Evolutionary conservation across 768 basidiomycete species (phyloP), one percentile per base, ranked within the genome.

Genomic region (Suillus weaverae): DNA sequence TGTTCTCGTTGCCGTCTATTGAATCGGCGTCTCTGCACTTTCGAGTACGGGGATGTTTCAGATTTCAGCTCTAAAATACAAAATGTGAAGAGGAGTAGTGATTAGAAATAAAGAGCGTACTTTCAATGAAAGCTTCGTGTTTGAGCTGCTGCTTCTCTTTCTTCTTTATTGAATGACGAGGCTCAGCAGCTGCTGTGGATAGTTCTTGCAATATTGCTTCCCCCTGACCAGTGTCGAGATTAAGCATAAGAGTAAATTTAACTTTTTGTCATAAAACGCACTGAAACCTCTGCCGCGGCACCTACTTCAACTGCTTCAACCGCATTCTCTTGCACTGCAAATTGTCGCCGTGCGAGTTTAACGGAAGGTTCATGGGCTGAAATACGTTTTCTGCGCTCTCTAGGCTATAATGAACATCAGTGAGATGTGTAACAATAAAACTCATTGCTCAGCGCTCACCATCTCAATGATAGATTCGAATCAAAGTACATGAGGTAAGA

Each of bases 1-100:
- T 88, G 83, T 70, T 88, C 87, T 62, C 82, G 87, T 57, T 83
- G 86, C 71, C 86, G 91, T 69, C 86, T 86, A 71, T 91, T 92
- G 71, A 89, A 70, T 36, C 91, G 86, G 30, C 90, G 85, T 51
- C 77, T 79, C 71, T 92, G 91, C 22, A 86, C 89, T 74, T 88
- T 92, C 0, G 91, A 92, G 71, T 89, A 87, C 22, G 86, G 86
- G 1, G 81, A 76, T 44, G 75, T 77, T 7, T 81, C 79, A 4
- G 80, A 74, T 64, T 83, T 85, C 53, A 92, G 75, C 8, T 80
- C 86, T 87, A 64, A 10, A 39, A 30, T 3, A 41, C 44, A 60
- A 39, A 32, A 22, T 38, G 0, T 41, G 55, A 62, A 55, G 46
- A 62, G 39, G 32, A 59, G 13, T 38, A 16, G 5, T 32, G 57